Conservation (phyloP, 805 yeast species). For the Saturnispora quitensis region DNA sequence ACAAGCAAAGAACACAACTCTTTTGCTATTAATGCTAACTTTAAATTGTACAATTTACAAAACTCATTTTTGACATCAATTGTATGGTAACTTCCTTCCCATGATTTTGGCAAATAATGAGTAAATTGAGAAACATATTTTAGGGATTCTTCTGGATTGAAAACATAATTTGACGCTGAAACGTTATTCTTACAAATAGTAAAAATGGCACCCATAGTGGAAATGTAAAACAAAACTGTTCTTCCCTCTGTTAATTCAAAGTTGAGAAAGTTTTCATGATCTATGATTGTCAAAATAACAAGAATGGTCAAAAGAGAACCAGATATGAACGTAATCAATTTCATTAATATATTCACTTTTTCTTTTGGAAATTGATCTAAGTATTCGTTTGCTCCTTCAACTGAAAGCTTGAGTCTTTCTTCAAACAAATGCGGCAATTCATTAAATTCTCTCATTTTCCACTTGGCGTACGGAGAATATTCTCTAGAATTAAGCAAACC, state of each 20-base stretch:
- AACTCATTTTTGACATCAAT: slow-evolving; percentile 79
- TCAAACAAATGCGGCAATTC: slow-evolving; percentile 86
- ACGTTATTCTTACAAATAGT: slow-evolving; percentile 71
- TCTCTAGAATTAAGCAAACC: slow-evolving; percentile 74
- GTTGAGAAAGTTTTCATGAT: slow-evolving; percentile 84
- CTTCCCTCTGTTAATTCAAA: slow-evolving; percentile 78
- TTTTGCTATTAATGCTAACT: slow-evolving; percentile 57
- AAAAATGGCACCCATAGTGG: slow-evolving; percentile 80
- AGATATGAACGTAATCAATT: slow-evolving; percentile 61
- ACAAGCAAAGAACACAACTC: slow-evolving; percentile 76
- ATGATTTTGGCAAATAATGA: slow-evolving; percentile 77
- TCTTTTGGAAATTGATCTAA: slow-evolving; percentile 90
- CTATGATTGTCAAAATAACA: slow-evolving; percentile 66
- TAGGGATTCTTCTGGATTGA: slow-evolving; percentile 87
- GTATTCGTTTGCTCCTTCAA: slow-evolving; percentile 72
- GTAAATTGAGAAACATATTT: slow-evolving; percentile 76
- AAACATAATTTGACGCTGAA: slow-evolving; percentile 52
- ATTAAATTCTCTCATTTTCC: slow-evolving; percentile 91
- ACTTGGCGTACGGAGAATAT: slow-evolving; percentile 88
- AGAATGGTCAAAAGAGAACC: slow-evolving; percentile 88
- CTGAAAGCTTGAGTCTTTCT: slow-evolving; percentile 66
- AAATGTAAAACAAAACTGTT: slow-evolving; percentile 79
- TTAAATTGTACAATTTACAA: slow-evolving; percentile 66
- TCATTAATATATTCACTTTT: slow-evolving; percentile 42
- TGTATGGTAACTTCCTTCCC: slow-evolving; percentile 83